phyloP scores from a whole-genome alignment of 148 eudicot species.

The Tetragonia tetragonoides region DNA sequence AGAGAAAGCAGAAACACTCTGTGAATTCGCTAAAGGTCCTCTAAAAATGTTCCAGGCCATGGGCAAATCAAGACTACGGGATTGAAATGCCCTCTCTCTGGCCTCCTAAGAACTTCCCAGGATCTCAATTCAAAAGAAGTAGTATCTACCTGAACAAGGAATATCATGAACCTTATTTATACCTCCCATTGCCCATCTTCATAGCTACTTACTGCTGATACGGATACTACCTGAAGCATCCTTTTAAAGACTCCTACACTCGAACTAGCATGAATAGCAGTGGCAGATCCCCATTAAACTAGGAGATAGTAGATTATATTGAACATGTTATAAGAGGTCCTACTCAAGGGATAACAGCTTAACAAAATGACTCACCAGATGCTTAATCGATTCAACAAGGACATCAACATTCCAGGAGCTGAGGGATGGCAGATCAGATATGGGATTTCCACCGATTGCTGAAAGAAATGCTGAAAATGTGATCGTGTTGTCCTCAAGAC shows the following conservation, averaged over 20 bases:
- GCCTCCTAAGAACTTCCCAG: not conserved
- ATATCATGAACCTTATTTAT: not conserved
- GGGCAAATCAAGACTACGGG: not conserved
- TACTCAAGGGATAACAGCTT: not conserved
- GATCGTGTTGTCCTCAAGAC: slow-evolving; percentile 57
- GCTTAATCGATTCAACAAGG: slow-evolving; percentile 76
- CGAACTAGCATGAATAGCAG: not conserved
- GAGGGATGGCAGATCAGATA: slow-evolving; percentile 50
- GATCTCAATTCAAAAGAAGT: not conserved
- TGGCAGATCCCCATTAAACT: not conserved
- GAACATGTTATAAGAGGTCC: not conserved
- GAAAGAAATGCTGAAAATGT: slow-evolving; percentile 63
- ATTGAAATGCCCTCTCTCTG: not conserved
- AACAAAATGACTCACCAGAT: slow-evolving; percentile 62
- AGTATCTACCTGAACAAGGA: not conserved
- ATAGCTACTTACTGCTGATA: not conserved
- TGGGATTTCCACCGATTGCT: slow-evolving; percentile 52
- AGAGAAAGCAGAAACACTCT: not conserved
- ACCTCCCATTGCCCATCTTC: not conserved
- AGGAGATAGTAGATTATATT: not conserved
- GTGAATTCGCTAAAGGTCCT: not conserved
- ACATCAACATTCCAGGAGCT: slow-evolving; percentile 80
- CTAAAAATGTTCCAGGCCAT: not conserved
- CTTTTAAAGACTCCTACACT: not conserved
- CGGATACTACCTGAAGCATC: not conserved